Evolutionary conservation across 1,284 basidiomycete genomes (phyloP), one percentile per base, ranked within the genome.

Genomic region (Microbotryum lychnidis-dioicae): DNA sequence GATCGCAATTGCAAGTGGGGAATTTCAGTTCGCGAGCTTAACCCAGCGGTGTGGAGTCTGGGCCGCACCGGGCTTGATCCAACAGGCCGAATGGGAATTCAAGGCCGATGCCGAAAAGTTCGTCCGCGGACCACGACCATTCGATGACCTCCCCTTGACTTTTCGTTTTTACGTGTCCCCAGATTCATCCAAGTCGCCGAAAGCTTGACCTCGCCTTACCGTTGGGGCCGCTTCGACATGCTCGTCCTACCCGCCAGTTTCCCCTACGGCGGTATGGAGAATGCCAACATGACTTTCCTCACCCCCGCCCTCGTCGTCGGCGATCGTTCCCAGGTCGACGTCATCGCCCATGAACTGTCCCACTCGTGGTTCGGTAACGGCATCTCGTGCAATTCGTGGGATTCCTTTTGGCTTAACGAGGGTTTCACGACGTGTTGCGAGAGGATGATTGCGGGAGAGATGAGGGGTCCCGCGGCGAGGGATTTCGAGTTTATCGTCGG

Each of bases 231-330:
- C 4, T 97, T 92, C 72, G 92, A 97, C 74, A 77, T 93, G 8
- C 79, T 97, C 33, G 87, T 97, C n/a, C 79, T 97, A 9, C 94
- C 94, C 0, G 87, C 91, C 18, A 89, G 88, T 0, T 97, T 97
- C 80, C 93, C 93, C 0, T 97, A 75, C 64, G 56, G 54, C 23
- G 56, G 89, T 67, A 87, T 89, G 89, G 85, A 86, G 68, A 69
- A 89, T 70, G 82, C 87, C 3, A 92, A 89, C 73, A 74, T 90
- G 59, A 86, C 89, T 0, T 93, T 94, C 77, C 79, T 91, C 47
- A 94, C 90, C 0, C 91, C 90, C 0, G 91, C 71, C 6, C 61
- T 70, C 3, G 48, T 72, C 45, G 70, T 68, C 27, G 70, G 89
- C 1, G 91, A 94, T 75, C 83, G 89, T 50, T 83, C 84, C 16